Conservation (phyloP, 345 rosid genomes). For the Melaleuca quinquenervia region DNA sequence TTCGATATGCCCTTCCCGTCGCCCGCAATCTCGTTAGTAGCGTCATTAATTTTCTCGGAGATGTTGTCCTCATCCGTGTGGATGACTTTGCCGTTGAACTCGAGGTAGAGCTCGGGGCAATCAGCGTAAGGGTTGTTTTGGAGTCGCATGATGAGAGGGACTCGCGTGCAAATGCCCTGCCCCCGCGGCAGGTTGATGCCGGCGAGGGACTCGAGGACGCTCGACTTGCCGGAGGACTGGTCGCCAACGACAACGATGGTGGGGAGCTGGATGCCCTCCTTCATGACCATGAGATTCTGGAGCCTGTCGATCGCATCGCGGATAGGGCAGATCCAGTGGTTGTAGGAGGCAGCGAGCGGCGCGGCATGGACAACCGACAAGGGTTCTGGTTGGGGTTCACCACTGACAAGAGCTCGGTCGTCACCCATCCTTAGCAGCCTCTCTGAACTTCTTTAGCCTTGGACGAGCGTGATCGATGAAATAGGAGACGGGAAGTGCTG, state of each 20-base stretch:
- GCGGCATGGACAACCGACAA: neutral
- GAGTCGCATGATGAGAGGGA: neutral
- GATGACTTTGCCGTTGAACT: neutral
- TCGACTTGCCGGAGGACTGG: constrained; percentile 41
- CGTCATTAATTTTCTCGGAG: constrained; percentile 10
- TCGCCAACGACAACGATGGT: constrained; percentile 47
- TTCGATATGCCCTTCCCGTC: constrained; percentile 34
- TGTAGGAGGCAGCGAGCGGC: constrained; percentile 16
- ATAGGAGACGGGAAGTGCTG: neutral
- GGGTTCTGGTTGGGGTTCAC: neutral
- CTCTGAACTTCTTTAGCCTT: neutral
- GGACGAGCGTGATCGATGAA: neutral
- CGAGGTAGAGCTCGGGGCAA: neutral
- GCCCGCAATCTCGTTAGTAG: constrained; percentile 36
- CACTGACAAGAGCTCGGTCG: neutral
- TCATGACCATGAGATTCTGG: constrained; percentile 22
- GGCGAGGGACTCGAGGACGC: constrained; percentile 41
- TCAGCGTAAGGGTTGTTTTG: neutral
- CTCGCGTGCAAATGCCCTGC: neutral
- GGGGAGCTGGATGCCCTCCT: constrained; percentile 45
- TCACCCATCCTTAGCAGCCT: neutral
- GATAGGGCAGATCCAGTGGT: constrained; percentile 28
- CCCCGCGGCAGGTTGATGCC: constrained; percentile 15
- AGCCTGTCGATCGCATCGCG: constrained; percentile 42
- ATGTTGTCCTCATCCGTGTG: constrained; percentile 12